A percentile compares a stretch with the other conserved stretches of the same genome.
Conservation (phyloP, 1,284 basidiomycete genomes). For the Ceratobasidium theobromae region DNA sequence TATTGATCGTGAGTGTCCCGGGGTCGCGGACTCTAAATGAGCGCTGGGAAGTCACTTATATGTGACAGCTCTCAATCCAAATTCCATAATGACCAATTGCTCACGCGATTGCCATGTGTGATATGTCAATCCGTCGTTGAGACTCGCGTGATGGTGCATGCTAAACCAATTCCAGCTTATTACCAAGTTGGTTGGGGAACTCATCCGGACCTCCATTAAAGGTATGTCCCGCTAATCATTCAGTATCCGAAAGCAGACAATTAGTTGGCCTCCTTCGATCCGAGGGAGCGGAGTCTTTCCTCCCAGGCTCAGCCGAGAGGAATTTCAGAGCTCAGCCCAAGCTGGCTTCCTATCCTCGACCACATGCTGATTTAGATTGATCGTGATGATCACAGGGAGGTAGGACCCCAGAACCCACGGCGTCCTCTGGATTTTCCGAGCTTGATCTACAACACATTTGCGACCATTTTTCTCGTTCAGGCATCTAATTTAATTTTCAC, state of each 20-base stretch:
- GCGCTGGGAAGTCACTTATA: background rate
- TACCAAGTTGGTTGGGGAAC: background rate
- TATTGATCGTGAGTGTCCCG: background rate
- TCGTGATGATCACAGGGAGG: slow-evolving; percentile 21
- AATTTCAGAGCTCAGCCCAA: slow-evolving; percentile 4
- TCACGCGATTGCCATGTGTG: slow-evolving; percentile 3
- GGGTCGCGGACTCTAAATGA: background rate
- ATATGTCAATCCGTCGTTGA: background rate
- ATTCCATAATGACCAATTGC: background rate
- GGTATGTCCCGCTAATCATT: slow-evolving; percentile 16
- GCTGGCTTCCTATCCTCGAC: slow-evolving; percentile 16
- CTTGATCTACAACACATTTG: slow-evolving; percentile 9
- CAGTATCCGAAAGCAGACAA: slow-evolving; percentile 5
- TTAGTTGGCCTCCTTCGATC: slow-evolving; percentile 2
- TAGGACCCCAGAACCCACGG: slow-evolving; percentile 17
- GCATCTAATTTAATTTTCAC: slow-evolving; percentile 22
- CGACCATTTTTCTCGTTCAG: background rate
- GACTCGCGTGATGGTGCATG: background rate
- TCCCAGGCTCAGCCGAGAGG: slow-evolving; percentile 2
- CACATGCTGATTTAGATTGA: slow-evolving; percentile 8
- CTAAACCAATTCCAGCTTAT: background rate
- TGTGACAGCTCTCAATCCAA: background rate
- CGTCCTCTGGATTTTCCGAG: background rate
- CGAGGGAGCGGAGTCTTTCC: slow-evolving; percentile 28
- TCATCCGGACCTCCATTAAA: background rate